A percentile compares a stretch with the other conserved stretches of the same genome.
phyloP scores from a whole-genome alignment of 352 stramenopile species.

The Globisporangium paroecandrum region DNA sequence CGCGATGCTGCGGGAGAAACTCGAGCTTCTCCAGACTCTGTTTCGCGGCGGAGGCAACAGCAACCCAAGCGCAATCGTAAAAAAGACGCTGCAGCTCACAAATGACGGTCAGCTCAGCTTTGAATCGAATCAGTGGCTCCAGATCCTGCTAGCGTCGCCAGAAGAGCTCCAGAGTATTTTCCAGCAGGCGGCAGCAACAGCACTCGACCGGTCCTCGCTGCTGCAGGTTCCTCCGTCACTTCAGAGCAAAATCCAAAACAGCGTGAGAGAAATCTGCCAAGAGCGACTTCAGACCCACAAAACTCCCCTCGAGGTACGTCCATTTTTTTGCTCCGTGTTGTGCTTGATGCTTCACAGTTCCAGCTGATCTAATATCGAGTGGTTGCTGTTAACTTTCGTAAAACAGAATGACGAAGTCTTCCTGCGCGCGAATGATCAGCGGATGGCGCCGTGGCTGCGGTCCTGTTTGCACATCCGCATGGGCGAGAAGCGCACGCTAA shows the following conservation, averaged over 20 bases:
- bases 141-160: constrained; percentile 41
- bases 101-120: constrained; percentile 29
- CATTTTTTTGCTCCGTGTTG: not conserved
- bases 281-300: constrained; percentile 21
- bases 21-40: constrained; percentile 31
- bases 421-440: constrained; percentile 30
- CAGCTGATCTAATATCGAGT: not conserved
- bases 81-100: constrained; percentile 33
- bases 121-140: constrained; percentile 50
- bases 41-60: constrained; percentile 12
- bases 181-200: constrained; percentile 21
- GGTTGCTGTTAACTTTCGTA: not conserved
- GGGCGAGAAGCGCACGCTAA: constrained; percentile 50
- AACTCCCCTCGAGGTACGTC: constrained; percentile 25
- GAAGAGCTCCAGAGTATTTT: constrained; percentile 46
- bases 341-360: not conserved
- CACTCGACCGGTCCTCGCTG: constrained; percentile 2
- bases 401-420: constrained; percentile 52
- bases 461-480: constrained; percentile 68
- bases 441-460: constrained; percentile 62
- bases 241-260: constrained; percentile 17
- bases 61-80: constrained; percentile 8
- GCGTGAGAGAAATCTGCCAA: constrained; percentile 8
- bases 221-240: constrained; percentile 32
- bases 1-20: constrained; percentile 34